Evolutionary conservation across 2,329 filamentous ascomycete species (phyloP).

Genomic region (Pseudofabraea citricarpa): DNA sequence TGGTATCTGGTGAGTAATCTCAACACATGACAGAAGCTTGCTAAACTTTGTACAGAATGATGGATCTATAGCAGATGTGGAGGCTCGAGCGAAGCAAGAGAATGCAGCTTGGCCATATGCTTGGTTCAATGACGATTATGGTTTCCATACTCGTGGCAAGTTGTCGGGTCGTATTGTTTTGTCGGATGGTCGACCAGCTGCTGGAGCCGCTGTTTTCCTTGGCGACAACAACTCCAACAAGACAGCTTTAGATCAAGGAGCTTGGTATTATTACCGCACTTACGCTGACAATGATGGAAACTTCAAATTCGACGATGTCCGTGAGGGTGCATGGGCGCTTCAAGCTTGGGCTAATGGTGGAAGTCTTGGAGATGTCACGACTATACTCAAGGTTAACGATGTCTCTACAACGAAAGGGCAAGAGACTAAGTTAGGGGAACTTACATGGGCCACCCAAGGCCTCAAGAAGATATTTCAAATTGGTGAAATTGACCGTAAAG

Average conservation of each 20-base stretch:
- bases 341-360: constrained; percentile 47
- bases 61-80: constrained; percentile 39
- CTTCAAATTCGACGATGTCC: constrained; percentile 40
- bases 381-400: constrained; percentile 36
- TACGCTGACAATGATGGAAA: constrained; percentile 37
- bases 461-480: constrained; percentile 42
- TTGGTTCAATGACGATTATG: constrained; percentile 40
- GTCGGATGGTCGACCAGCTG: constrained; percentile 42
- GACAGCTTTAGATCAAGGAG: constrained; percentile 42
- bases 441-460: constrained; percentile 35
- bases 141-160: constrained; percentile 43
- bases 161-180: constrained; percentile 39
- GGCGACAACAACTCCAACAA: constrained; percentile 41
- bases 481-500: constrained; percentile 42
- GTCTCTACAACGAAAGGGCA: constrained; percentile 31
- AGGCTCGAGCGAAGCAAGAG: constrained; percentile 34
- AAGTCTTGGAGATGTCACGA: constrained; percentile 38
- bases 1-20: constrained; percentile 30
- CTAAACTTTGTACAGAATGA: constrained; percentile 32
- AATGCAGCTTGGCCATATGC: constrained; percentile 41
- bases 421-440: constrained; percentile 31
- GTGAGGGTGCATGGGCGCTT: constrained; percentile 39
- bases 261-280: constrained; percentile 43
- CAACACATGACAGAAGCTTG: background rate
- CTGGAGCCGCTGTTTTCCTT: constrained; percentile 43